Conservation (phyloP, 202 grass and related monocot species). For the Digitaria exilis region DNA sequence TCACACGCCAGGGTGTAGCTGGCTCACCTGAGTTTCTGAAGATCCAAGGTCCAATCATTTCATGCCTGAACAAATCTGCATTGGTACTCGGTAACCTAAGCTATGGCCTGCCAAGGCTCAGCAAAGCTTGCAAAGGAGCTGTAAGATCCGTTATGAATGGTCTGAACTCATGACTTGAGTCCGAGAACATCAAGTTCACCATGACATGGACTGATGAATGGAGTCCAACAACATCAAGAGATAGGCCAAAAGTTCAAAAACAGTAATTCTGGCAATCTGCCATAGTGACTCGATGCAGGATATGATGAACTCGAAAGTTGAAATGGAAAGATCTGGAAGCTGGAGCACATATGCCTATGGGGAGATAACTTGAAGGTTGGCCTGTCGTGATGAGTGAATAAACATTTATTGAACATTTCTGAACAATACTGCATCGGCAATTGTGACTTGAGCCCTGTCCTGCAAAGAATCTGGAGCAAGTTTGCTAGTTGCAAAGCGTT, state of each 20-base stretch:
- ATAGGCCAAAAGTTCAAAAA: neutral
- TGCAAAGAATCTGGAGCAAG: neutral
- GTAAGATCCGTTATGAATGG: neutral
- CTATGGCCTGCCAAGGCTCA: neutral
- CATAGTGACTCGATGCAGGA: neutral
- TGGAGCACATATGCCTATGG: neutral
- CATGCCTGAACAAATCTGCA: neutral
- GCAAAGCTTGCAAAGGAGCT: neutral
- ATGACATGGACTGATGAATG: neutral
- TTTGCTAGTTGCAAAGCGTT: neutral
- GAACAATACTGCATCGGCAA: neutral
- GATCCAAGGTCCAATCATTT: neutral
- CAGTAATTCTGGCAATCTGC: neutral
- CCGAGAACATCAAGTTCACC: neutral
- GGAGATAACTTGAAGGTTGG: neutral
- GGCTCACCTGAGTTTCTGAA: constrained; percentile 50
- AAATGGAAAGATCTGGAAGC: neutral
- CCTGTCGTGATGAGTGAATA: neutral
- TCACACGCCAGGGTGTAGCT: constrained; percentile 53
- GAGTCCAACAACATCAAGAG: neutral
- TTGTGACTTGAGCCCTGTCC: neutral
- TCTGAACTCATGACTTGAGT: neutral
- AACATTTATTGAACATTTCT: neutral
- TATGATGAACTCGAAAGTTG: neutral
- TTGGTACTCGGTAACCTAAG: constrained; percentile 13